A percentile compares a stretch with the other conserved stretches of the same genome.
These are phyloP conservation scores for Arctium minus DNA, from an alignment of 129 eudicot genomes.

Conservation along the genomic window DNA sequence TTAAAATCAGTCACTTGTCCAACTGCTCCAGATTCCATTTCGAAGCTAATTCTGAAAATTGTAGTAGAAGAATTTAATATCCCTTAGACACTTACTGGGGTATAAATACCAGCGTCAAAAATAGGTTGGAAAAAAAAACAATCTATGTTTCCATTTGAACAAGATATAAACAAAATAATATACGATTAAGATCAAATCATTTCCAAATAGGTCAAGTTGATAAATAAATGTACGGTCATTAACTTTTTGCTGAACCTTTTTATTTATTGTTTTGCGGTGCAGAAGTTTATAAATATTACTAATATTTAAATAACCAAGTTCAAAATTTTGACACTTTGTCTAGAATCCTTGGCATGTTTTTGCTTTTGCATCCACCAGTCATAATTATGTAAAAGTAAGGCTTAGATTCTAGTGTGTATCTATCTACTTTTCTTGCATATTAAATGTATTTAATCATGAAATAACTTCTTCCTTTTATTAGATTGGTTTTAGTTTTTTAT, in stretches of 20 bases:
- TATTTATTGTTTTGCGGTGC: not conserved
- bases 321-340: not conserved
- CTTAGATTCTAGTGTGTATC: not conserved
- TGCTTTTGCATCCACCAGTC: not conserved
- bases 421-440: too few relatives aligned
- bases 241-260: not conserved
- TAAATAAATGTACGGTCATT: not conserved
- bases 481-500: not conserved
- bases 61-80: not conserved
- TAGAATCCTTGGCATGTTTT: not conserved
- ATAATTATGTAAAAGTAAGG: not conserved
- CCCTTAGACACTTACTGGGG: not conserved
- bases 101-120: not conserved
- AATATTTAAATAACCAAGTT: not conserved
- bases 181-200: not conserved
- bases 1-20: constrained; percentile 88
- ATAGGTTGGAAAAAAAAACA: not conserved
- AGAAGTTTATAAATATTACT: not conserved
- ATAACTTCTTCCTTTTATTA: not conserved
- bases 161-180: too few relatives aligned
- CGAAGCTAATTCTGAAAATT: constrained; percentile 74
- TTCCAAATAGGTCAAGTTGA: not conserved
- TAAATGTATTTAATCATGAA: not conserved
- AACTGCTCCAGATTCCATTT: constrained; percentile 82
- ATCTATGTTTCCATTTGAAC: too few relatives aligned